phyloP scores from a whole-genome alignment of 225 moss, liverwort and hornwort genomes.

The Marchantia paleacea region DNA sequence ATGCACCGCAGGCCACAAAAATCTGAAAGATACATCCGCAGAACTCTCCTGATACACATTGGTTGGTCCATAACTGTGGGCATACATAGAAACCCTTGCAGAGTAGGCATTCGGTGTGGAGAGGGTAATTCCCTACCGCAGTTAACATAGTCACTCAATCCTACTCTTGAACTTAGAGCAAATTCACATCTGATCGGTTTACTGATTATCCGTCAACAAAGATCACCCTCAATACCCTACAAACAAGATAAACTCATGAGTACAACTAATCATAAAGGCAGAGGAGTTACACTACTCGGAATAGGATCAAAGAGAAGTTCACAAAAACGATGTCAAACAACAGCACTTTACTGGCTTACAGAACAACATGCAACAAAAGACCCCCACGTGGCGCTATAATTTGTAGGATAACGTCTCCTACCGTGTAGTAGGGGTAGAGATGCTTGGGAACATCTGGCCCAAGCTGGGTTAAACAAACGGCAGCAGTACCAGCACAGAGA shows the following conservation, averaged over 20 bases:
- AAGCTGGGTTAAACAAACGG: slow-evolving; percentile 65
- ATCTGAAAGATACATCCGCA: background rate
- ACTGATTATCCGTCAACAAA: background rate
- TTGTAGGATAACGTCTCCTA: slow-evolving; percentile 27
- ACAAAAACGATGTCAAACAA: no score
- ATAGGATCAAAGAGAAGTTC: no score
- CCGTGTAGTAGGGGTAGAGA: slow-evolving; percentile 75
- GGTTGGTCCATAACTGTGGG: background rate
- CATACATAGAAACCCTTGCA: background rate
- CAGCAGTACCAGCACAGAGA: slow-evolving; percentile 74
- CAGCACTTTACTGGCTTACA: background rate
- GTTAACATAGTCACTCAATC: background rate
- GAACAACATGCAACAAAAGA: background rate
- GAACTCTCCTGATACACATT: background rate
- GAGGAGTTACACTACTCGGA: no score
- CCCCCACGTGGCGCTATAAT: no score
- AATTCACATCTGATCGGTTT: background rate
- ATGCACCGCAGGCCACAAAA: background rate
- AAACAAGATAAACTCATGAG: no score
- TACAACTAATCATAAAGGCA: no score
- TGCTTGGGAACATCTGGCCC: slow-evolving; percentile 57
- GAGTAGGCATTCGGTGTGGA: background rate
- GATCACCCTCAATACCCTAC: background rate
- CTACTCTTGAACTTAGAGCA: background rate
- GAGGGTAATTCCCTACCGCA: background rate